These are phyloP conservation scores for Datura wrightii DNA, from an alignment of 257 asterid species.

Conservation along the genomic window DNA sequence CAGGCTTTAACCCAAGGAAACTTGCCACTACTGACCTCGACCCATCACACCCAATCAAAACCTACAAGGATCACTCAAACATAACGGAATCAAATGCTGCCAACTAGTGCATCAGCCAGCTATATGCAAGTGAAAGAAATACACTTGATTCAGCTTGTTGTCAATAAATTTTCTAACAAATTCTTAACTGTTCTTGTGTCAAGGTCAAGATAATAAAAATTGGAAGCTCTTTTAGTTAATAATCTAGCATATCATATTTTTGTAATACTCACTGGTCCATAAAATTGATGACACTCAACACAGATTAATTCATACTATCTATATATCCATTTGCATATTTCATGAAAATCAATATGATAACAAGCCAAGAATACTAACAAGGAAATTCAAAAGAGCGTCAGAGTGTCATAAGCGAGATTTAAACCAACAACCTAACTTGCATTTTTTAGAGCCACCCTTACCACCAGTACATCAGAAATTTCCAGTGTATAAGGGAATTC, in stretches of 20 bases:
- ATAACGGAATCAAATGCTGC: background rate
- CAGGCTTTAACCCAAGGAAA: slow-evolving; percentile 42
- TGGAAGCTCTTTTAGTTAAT: background rate
- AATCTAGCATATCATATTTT: background rate
- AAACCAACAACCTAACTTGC: background rate
- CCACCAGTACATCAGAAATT: background rate
- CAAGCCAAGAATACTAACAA: background rate
- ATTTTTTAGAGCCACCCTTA: background rate
- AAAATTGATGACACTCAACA: background rate
- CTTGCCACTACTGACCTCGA: slow-evolving; percentile 44
- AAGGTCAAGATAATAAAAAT: background rate
- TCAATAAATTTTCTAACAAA: background rate
- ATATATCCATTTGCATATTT: background rate
- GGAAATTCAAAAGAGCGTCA: background rate
- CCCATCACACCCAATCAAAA: slow-evolving; percentile 54
- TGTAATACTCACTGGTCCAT: background rate
- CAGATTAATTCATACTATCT: background rate
- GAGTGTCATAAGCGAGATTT: background rate
- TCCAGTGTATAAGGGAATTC: background rate
- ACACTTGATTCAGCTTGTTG: background rate
- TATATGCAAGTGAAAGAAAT: background rate
- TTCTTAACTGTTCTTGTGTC: background rate
- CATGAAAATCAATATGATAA: background rate
- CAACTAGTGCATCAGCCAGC: background rate
- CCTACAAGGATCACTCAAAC: slow-evolving; percentile 31